Evolutionary conservation across 1,139 yeast species (phyloP).

Genomic region (Wickerhamomyces sp.): DNA sequence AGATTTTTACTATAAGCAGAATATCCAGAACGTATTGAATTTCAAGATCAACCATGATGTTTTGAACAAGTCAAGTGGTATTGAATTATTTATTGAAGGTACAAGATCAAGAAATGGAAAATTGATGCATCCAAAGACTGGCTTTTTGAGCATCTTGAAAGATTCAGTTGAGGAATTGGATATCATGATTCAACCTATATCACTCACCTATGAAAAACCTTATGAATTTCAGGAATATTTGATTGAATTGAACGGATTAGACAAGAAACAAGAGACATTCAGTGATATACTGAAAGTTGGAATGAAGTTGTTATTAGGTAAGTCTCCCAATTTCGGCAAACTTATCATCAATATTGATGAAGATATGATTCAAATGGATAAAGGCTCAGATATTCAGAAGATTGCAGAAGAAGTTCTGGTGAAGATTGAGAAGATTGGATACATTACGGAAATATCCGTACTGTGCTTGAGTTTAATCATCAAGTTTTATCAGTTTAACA

Average conservation of each 20-base stretch:
- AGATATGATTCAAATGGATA: conserved; percentile 5
- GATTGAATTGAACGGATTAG: conserved; percentile 19
- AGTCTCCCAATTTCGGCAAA: conserved; percentile 16
- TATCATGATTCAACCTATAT: conserved; percentile 13
- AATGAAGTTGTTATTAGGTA: conserved; percentile 3
- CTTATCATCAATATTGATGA: conserved; percentile 15
- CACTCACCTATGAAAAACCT: conserved; percentile 20
- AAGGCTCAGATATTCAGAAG: neutral
- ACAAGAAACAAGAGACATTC: conserved; percentile 19
- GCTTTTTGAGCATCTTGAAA: conserved; percentile 15
- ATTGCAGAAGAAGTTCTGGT: conserved; percentile 7
- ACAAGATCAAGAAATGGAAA: conserved; percentile 22
- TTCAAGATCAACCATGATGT: neutral
- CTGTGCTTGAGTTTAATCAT: conserved; percentile 13
- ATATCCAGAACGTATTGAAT: conserved; percentile 9
- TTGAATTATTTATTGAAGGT: conserved; percentile 21
- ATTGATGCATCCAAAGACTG: conserved; percentile 18
- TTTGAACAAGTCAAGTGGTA: conserved; percentile 1
- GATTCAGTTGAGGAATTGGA: conserved; percentile 8
- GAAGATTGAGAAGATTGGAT: conserved; percentile 13
- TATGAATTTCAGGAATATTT: conserved; percentile 20
- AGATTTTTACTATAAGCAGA: conserved; percentile 15
- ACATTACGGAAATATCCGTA: conserved; percentile 15
- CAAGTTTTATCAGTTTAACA: conserved; percentile 10
- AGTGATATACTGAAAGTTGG: conserved; percentile 12